These are phyloP conservation scores for Colletotrichum coccodes DNA, from an alignment of 2,329 filamentous ascomycete species.

Conservation along the genomic window DNA sequence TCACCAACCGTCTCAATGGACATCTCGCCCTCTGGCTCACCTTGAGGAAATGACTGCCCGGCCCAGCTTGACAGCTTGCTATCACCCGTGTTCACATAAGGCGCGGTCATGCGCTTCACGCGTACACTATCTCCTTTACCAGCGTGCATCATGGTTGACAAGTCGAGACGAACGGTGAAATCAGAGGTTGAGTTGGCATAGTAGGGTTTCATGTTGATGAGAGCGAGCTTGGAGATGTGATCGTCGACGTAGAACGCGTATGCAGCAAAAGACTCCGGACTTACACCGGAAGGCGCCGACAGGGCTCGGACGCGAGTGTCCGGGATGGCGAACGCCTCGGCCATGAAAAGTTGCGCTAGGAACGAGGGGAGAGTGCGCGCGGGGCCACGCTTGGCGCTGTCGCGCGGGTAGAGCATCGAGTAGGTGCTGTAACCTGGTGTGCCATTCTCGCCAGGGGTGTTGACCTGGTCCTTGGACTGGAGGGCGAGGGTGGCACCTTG, in stretches of 20 bases:
- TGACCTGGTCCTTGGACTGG: conserved; percentile 30
- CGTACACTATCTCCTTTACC: not conserved
- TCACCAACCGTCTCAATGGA: not conserved
- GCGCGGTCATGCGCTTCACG: conserved; percentile 23
- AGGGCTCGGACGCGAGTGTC: conserved; percentile 11
- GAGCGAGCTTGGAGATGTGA: not conserved
- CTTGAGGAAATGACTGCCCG: conserved; percentile 12
- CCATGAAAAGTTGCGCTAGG: conserved; percentile 28
- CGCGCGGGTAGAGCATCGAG: conserved; percentile 34
- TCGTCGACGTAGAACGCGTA: conserved; percentile 12
- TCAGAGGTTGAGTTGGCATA: conserved; percentile 18
- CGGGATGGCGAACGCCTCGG: conserved; percentile 27
- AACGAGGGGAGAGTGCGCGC: conserved; percentile 29
- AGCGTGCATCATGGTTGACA: not conserved
- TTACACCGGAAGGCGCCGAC: not conserved
- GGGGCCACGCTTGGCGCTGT: conserved; percentile 28
- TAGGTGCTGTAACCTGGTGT: conserved; percentile 32
- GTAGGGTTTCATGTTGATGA: conserved; percentile 21
- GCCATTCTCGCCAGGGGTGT: conserved; percentile 23
- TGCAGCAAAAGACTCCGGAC: not conserved
- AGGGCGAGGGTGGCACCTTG: conserved; percentile 34
- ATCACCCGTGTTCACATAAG: conserved; percentile 15
- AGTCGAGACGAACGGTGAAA: not conserved
- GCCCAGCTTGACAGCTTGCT: not conserved
- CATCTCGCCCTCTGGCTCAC: conserved; percentile 6